phyloP scores from a whole-genome alignment of 2,329 filamentous ascomycete species.

The Ascocoryne sarcoides region DNA sequence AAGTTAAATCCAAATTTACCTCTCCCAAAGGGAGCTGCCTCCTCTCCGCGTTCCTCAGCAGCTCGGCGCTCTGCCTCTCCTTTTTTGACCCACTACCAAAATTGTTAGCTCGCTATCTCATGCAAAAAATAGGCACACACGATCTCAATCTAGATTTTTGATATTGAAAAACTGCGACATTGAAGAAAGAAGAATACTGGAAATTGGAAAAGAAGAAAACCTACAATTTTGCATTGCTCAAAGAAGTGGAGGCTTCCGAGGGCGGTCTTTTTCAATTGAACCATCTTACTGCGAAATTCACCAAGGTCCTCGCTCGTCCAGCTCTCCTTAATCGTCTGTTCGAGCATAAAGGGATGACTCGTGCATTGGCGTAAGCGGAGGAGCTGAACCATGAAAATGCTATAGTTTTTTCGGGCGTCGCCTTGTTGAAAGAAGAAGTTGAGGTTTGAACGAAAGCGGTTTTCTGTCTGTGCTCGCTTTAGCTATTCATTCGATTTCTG shows the following conservation, averaged over 20 bases:
- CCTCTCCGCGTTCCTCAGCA: conserved; percentile 4
- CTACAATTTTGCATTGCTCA: conserved; percentile 20
- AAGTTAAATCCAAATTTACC: conserved; percentile 25
- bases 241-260: conserved; percentile 17
- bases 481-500: no score
- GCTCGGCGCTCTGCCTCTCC: conserved; percentile 1
- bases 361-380: conserved; percentile 27
- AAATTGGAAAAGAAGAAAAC: no score
- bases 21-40: conserved; percentile 18
- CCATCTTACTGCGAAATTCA: conserved; percentile 10
- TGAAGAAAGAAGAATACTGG: no score
- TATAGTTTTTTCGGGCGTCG: conserved; percentile 17
- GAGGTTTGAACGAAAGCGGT: conserved; percentile 22
- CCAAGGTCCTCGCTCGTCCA: conserved; percentile 24
- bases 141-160: no score
- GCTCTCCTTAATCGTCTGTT: conserved; percentile 24
- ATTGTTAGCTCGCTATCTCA: no score
- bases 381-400: conserved; percentile 24
- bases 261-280: conserved; percentile 1
- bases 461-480: no score
- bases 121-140: no score
- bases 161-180: no score
- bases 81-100: conserved; percentile 11
- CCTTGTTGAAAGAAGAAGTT: conserved; percentile 19
- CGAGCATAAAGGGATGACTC: conserved; percentile 27